Evolutionary conservation across 1,139 yeast species (phyloP).

Genomic region (Hyphopichia khmerensis): DNA sequence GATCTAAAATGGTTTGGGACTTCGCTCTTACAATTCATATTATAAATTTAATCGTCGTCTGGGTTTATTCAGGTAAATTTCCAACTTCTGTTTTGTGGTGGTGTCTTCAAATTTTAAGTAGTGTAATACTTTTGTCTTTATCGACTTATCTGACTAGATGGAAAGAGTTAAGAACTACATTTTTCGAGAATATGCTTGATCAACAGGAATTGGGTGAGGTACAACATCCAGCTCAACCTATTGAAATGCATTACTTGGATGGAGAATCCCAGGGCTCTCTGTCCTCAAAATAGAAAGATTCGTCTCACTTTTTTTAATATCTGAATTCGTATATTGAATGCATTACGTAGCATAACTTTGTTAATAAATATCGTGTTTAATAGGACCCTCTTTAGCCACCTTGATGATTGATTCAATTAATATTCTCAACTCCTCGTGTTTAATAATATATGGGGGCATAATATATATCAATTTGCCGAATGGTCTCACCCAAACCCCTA

Average conservation of each 20-base stretch:
- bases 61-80: conserved; percentile 62
- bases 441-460: conserved; percentile 24
- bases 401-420: conserved; percentile 5
- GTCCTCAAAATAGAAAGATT: background rate
- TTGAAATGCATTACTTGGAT: conserved; percentile 18
- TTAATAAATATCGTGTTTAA: background rate
- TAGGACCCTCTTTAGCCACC: background rate
- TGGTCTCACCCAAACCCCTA: conserved; percentile 23
- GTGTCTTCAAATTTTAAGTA: conserved; percentile 69
- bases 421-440: conserved; percentile 11
- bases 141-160: conserved; percentile 88
- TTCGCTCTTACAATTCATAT: conserved; percentile 89
- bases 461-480: conserved; percentile 20
- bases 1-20: conserved; percentile 94
- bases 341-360: background rate
- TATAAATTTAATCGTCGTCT: conserved; percentile 68
- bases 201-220: conserved; percentile 40
- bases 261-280: background rate
- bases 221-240: conserved; percentile 13
- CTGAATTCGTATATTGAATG: too few relatives aligned
- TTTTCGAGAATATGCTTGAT: conserved; percentile 78
- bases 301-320: too few relatives aligned
- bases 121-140: conserved; percentile 65
- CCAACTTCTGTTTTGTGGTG: conserved; percentile 84
- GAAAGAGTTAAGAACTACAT: conserved; percentile 84